These are phyloP conservation scores for Ceratobasidium sp. DNA, from an alignment of 1,284 basidiomycete genomes.

Conservation along the genomic window DNA sequence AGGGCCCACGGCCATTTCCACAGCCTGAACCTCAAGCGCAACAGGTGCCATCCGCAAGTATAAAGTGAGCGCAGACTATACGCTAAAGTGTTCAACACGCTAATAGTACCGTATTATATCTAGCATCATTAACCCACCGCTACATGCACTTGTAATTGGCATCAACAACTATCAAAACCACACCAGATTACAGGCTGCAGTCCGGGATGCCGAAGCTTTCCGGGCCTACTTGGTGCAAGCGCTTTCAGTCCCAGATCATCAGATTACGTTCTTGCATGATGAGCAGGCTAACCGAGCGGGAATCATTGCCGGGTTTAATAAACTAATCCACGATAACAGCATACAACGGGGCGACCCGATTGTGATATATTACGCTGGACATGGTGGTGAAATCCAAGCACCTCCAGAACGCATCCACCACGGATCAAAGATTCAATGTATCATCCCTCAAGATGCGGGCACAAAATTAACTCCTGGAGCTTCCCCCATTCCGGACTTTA, in stretches of 20 bases:
- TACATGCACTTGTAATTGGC: slow-evolving; percentile 1
- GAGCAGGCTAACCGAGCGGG: background rate
- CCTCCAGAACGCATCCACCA: background rate
- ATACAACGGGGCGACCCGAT: background rate
- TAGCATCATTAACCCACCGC: background rate
- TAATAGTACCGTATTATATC: too few species aligned
- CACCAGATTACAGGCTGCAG: background rate
- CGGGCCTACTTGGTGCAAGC: background rate
- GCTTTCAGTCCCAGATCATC: background rate
- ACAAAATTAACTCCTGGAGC: background rate
- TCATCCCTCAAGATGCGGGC: background rate
- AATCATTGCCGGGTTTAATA: background rate
- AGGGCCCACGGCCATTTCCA: too few species aligned
- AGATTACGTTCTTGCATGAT: background rate
- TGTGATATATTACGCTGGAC: slow-evolving; percentile 15
- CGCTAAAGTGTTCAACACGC: too few species aligned
- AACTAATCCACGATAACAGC: background rate
- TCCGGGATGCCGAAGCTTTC: background rate
- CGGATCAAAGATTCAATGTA: background rate
- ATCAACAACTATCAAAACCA: background rate
- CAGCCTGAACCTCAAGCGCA: too few species aligned
- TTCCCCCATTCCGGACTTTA: background rate
- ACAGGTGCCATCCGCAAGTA: too few species aligned
- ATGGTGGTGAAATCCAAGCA: background rate
- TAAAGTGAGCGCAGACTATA: too few species aligned